Percentiles rank a stretch among this genome's conserved stretches.
phyloP scores from a whole-genome alignment of 2,329 filamentous ascomycete genomes.

The Ophiocordyceps polyrhachis-furcata region DNA sequence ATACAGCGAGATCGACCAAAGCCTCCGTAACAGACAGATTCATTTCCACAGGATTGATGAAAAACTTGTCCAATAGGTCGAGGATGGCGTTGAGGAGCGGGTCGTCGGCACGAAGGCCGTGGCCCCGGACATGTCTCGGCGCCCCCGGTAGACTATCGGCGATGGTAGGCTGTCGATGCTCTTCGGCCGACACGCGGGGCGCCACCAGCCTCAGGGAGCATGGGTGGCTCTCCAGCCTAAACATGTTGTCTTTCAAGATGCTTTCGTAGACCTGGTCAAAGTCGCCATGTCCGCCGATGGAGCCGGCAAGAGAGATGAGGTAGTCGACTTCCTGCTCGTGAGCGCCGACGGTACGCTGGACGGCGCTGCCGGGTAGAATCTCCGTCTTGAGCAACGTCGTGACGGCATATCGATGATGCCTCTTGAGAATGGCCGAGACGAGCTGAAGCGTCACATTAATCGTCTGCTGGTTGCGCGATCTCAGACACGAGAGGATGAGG shows the following conservation, averaged over 20 bases:
- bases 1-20: constrained; percentile 64
- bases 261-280: constrained; percentile 56
- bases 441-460: constrained; percentile 78
- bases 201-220: constrained; percentile 54
- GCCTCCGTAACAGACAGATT: constrained; percentile 78
- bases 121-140: constrained; percentile 38
- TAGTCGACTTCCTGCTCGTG: constrained; percentile 59
- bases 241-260: constrained; percentile 52
- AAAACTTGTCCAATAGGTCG: constrained; percentile 60
- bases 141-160: constrained; percentile 38
- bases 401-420: constrained; percentile 75
- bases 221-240: constrained; percentile 50
- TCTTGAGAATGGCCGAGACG: constrained; percentile 65
- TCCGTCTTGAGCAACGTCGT: constrained; percentile 56
- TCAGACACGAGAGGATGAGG: constrained; percentile 67
- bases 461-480: constrained; percentile 73
- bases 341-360: constrained; percentile 49
- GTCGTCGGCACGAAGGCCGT: constrained; percentile 44
- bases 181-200: constrained; percentile 36
- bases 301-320: constrained; percentile 48
- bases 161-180: constrained; percentile 35
- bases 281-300: constrained; percentile 48
- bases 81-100: constrained; percentile 46
- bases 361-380: constrained; percentile 31
- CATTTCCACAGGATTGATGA: constrained; percentile 77